A percentile compares a stretch with the other conserved stretches of the same genome.
These are phyloP conservation scores for Astraeus odoratus DNA, from an alignment of 768 basidiomycete genomes.

Conservation along the genomic window DNA sequence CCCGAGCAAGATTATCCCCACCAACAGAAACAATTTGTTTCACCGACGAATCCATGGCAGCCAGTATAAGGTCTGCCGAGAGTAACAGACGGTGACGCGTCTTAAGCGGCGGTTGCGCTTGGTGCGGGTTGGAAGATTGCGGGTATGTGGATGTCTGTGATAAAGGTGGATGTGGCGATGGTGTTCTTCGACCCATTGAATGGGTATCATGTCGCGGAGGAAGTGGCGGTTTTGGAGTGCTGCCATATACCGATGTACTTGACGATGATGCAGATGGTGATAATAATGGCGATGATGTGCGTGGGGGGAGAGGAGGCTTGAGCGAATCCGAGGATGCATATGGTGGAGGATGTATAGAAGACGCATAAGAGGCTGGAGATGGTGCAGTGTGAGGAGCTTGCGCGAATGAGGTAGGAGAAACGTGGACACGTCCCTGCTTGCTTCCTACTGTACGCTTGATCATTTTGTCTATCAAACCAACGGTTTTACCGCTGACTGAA, in stretches of 20 bases:
- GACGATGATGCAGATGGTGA: too few relatives aligned
- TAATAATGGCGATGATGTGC: neutral
- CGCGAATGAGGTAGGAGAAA: conserved; percentile 7
- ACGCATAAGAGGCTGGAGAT: neutral
- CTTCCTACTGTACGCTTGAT: conserved; percentile 49
- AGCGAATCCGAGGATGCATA: neutral
- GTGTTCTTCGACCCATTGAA: neutral
- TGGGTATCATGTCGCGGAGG: neutral
- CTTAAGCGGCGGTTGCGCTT: conserved; percentile 18
- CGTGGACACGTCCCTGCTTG: conserved; percentile 22
- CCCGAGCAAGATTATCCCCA: conserved; percentile 39
- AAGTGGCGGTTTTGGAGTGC: neutral
- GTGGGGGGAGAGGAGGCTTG: neutral
- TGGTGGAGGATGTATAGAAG: neutral
- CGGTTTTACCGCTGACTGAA: conserved; percentile 56
- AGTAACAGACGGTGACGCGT: conserved; percentile 46
- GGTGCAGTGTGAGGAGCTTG: neutral
- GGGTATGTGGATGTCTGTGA: neutral
- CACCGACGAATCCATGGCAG: conserved; percentile 55
- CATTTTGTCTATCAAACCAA: conserved; percentile 52
- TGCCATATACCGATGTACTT: neutral
- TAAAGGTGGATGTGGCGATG: neutral
- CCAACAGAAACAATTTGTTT: conserved; percentile 46
- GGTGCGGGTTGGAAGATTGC: neutral
- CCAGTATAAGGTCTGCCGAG: conserved; percentile 59